Evolutionary conservation across 192 early-diverging fungal genomes (phyloP), one percentile per base, ranked within the genome.

Genomic region (Coemansia sp.): DNA sequence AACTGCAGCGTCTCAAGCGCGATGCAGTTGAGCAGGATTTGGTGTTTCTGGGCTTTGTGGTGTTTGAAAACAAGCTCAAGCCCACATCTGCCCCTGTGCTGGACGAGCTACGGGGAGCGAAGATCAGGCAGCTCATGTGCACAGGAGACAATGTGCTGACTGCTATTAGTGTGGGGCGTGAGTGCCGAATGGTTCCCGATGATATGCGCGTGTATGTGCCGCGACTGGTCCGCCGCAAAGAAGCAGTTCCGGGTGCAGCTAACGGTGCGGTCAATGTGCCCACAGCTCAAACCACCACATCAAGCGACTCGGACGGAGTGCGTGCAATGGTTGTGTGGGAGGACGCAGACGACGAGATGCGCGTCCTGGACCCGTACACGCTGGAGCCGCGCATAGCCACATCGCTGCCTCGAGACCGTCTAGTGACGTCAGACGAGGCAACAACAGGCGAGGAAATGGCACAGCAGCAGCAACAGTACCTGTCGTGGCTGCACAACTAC

Each of bases 41-140:
- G 51, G 76, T 86, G 3, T 99, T 98, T 73, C 73, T 99, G 56
- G 98, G 96, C 1, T 94, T 99, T 56, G 85, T 99, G 46, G 85
- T 99, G 21, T 99, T 99, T 85, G 98, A 99, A 68, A 99, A 99
- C 85, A 98, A 96, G 83, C 75, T 98, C 23, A 99, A 99, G 65
- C 86, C 91, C 3, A 88, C 88, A 4, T 95, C 95, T 0, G 76
- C 86, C 12, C 76, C 85, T 3, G 90, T 94, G 3, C 82, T 99
- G 7, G 81, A 87, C 28, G 86, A 85, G 26, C 82, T 99, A 18
- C 76, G 86, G 23, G 83, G 84, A 21, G 98, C 98, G 10, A 82
- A 85, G 17, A 95, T 99, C 56, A 84, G 95, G 25, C 92, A 93
- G 79, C 87, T 98, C 44, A 99, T 99, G 98, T 98, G 96, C 66